Percentiles rank a stretch among this genome's conserved stretches.
Evolutionary conservation across 148 eudicot genomes (phyloP).

Genomic region (Salicornia ramosissima): DNA sequence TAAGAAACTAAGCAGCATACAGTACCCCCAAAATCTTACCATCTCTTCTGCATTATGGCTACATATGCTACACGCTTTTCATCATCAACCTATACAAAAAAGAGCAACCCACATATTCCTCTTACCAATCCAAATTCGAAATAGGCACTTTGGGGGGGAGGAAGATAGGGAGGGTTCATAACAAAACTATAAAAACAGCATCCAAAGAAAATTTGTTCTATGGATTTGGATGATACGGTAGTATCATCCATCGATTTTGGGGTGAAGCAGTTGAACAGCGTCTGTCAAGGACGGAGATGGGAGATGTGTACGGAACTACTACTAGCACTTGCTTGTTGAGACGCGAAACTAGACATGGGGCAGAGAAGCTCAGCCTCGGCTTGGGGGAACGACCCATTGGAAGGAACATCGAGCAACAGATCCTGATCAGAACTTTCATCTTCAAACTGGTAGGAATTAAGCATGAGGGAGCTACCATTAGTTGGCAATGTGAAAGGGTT

Average conservation of each 20-base stretch:
- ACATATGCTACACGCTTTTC: constrained; percentile 32
- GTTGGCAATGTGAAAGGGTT: constrained; percentile 50
- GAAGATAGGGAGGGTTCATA: constrained; percentile 13
- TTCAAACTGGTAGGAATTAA: constrained; percentile 42
- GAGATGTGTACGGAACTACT: constrained; percentile 54
- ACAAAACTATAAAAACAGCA: constrained; percentile 27
- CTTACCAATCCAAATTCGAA: constrained; percentile 29
- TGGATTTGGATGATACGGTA: constrained; percentile 20
- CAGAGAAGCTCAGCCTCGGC: constrained; percentile 94
- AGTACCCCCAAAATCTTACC: constrained; percentile 24
- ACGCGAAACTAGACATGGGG: constrained; percentile 45
- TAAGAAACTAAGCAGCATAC: constrained; percentile 24
- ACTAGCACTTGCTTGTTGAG: constrained; percentile 59
- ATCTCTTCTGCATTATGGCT: constrained; percentile 29
- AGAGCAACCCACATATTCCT: constrained; percentile 22
- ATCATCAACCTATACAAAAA: constrained; percentile 57
- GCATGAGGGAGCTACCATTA: constrained; percentile 44
- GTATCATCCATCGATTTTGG: constrained; percentile 1
- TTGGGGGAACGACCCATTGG: constrained; percentile 72
- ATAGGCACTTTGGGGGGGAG: constrained; percentile 31
- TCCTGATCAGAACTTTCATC: constrained; percentile 75
- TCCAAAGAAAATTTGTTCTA: constrained; percentile 26
- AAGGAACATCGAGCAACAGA: constrained; percentile 74
- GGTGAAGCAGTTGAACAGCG: constrained; percentile 9
- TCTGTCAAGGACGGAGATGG: constrained; percentile 36